Conservation (phyloP, 345 rosid species). For the Camelina laxa region DNA sequence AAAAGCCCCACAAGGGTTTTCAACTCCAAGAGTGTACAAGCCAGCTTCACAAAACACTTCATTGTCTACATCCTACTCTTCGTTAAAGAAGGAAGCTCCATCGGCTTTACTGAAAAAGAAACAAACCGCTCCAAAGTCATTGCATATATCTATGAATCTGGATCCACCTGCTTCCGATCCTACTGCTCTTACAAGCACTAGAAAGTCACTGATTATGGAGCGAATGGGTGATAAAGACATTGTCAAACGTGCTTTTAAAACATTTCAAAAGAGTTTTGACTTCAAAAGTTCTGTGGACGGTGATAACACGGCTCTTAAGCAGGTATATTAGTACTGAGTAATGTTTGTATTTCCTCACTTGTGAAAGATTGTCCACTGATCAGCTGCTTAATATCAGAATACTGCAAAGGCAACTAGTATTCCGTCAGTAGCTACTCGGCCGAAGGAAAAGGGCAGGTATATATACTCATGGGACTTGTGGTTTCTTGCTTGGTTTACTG, state of each 20-base stretch:
- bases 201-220: slow-evolving; percentile 83
- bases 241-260: slow-evolving; percentile 79
- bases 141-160: slow-evolving; percentile 69
- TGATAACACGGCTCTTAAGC: slow-evolving; percentile 54
- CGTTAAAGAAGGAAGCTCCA: slow-evolving; percentile 46
- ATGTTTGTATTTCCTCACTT: background rate
- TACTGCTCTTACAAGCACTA: slow-evolving; percentile 47
- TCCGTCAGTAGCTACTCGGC: slow-evolving; percentile 47
- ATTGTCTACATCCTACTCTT: slow-evolving; percentile 47
- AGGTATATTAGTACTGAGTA: slow-evolving; percentile 45
- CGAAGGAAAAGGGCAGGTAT: slow-evolving; percentile 73
- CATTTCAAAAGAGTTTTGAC: slow-evolving; percentile 67
- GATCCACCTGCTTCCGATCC: slow-evolving; percentile 53
- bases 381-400: slow-evolving; percentile 13
- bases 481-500: slow-evolving; percentile 27
- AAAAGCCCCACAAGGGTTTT: slow-evolving; percentile 50
- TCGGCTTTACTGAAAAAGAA: slow-evolving; percentile 52
- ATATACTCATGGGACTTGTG: slow-evolving; percentile 18
- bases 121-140: slow-evolving; percentile 71
- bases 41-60: slow-evolving; percentile 47
- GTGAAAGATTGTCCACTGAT: background rate
- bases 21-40: slow-evolving; percentile 61
- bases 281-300: slow-evolving; percentile 51
- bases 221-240: slow-evolving; percentile 96
- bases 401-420: slow-evolving; percentile 49